These are phyloP conservation scores for Bryoerythrophyllum caledonicum DNA, from an alignment of 225 moss, liverwort and hornwort genomes.

Conservation along the genomic window DNA sequence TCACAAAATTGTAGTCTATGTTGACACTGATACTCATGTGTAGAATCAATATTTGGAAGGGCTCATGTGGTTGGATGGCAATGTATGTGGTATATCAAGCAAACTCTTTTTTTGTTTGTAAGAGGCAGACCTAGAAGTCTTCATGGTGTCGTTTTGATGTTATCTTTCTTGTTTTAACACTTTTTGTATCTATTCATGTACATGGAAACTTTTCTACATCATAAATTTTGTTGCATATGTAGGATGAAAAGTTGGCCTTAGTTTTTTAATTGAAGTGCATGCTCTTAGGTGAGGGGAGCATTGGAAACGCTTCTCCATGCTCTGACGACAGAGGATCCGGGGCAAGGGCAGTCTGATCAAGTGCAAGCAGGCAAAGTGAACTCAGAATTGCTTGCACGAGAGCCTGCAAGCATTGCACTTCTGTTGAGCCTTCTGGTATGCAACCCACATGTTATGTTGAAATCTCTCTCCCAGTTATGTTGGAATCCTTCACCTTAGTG, in stretches of 20 bases:
- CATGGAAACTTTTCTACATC: too few species aligned
- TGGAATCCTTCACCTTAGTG: not conserved
- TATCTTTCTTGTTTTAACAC: too few species aligned
- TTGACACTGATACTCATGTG: too few species aligned
- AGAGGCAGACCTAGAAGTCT: too few species aligned
- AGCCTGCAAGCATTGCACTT: slow-evolving; percentile 66
- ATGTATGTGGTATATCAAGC: slow-evolving; percentile 7
- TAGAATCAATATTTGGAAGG: too few species aligned
- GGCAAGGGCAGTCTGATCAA: slow-evolving; percentile 46
- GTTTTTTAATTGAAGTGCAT: not conserved
- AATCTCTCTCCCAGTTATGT: not conserved
- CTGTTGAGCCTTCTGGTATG: slow-evolving; percentile 84
- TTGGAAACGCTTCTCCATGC: slow-evolving; percentile 79
- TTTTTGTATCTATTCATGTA: too few species aligned
- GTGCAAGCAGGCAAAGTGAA: slow-evolving; percentile 71
- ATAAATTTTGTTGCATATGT: too few species aligned
- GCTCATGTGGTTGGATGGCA: not conserved
- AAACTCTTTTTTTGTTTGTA: not conserved
- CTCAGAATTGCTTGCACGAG: slow-evolving; percentile 78
- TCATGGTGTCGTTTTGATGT: too few species aligned
- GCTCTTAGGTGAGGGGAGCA: slow-evolving; percentile 66
- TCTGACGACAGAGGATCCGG: slow-evolving; percentile 58
- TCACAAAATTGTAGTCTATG: too few species aligned
- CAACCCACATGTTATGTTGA: not conserved
- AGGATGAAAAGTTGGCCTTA: too few species aligned